Percentiles rank a stretch among this genome's conserved stretches.
Conservation (phyloP, 2,329 filamentous ascomycete species). For the Penicillium sp. region DNA sequence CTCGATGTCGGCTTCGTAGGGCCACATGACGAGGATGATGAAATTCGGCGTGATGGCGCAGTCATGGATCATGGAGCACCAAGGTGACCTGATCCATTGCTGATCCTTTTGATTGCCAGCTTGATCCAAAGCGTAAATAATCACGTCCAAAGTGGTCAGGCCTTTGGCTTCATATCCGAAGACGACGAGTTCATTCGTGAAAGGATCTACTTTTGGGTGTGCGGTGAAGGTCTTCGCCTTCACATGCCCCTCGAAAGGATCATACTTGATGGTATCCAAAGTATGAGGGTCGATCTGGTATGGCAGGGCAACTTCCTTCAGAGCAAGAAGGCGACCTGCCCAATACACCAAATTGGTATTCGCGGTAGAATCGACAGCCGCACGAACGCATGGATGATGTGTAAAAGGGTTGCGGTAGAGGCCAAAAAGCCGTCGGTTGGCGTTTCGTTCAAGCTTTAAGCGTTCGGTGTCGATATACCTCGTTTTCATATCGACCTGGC, state of each 20-base stretch:
- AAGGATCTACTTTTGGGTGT: slow-evolving; percentile 51
- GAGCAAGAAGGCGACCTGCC: background rate
- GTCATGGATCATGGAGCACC: slow-evolving; percentile 35
- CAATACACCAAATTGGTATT: background rate
- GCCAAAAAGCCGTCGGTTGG: background rate
- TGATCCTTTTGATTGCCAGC: slow-evolving; percentile 44
- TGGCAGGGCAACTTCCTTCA: background rate
- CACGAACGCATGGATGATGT: background rate
- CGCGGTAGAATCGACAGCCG: background rate
- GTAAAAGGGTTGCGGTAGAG: background rate
- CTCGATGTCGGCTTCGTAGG: slow-evolving; percentile 1
- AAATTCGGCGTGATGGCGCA: slow-evolving; percentile 38
- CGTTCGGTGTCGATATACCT: background rate
- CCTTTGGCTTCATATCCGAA: slow-evolving; percentile 49
- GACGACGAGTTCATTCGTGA: slow-evolving; percentile 46
- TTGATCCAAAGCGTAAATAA: slow-evolving; percentile 25
- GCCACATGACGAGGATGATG: slow-evolving; percentile 37
- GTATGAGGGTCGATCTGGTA: slow-evolving; percentile 48
- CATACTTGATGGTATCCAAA: slow-evolving; percentile 44
- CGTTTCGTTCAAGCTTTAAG: background rate
- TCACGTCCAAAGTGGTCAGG: slow-evolving; percentile 45
- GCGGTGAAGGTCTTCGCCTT: slow-evolving; percentile 47
- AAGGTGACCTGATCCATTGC: slow-evolving; percentile 38
- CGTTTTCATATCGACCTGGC: background rate
- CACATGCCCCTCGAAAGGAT: slow-evolving; percentile 47